Evolutionary conservation across 768 basidiomycete genomes (phyloP).

Genomic region (Mycena polygramma): DNA sequence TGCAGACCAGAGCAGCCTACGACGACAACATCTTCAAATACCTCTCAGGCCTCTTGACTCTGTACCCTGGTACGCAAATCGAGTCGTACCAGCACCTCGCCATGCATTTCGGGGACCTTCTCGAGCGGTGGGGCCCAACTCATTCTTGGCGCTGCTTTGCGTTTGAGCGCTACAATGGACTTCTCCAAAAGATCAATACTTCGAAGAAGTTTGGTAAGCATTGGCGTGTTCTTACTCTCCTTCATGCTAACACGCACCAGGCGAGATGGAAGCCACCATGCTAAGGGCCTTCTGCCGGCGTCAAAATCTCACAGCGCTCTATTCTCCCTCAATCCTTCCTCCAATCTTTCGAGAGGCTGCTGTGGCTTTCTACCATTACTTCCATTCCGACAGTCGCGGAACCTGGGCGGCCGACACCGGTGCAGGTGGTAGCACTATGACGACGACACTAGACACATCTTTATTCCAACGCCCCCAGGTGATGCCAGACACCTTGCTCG

Average conservation of each 20-base stretch:
- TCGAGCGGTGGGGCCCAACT: conserved; percentile 51
- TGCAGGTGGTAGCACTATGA: too few relatives aligned
- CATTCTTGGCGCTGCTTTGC: conserved; percentile 31
- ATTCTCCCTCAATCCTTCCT: conserved; percentile 15
- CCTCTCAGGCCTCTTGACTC: conserved; percentile 42
- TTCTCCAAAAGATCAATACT: conserved; percentile 5
- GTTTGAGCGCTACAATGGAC: conserved; percentile 13
- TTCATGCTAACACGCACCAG: neutral
- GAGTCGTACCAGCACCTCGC: conserved; percentile 55
- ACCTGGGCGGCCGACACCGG: conserved; percentile 17
- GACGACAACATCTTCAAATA: conserved; percentile 48
- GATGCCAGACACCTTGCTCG: neutral
- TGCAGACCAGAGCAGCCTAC: conserved; percentile 41
- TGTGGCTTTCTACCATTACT: conserved; percentile 13
- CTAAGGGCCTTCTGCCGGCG: conserved; percentile 16
- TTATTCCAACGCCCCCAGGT: neutral
- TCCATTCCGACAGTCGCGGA: conserved; percentile 12
- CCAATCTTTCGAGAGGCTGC: neutral
- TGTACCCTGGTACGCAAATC: conserved; percentile 48
- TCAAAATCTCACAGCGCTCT: conserved; percentile 20
- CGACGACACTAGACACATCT: neutral
- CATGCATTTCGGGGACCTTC: conserved; percentile 50
- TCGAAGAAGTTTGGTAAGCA: conserved; percentile 15
- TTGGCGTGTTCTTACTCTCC: neutral
- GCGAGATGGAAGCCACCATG: conserved; percentile 28